phyloP scores from a whole-genome alignment of 2,329 filamentous ascomycete species.

The Cadophora gregata region DNA sequence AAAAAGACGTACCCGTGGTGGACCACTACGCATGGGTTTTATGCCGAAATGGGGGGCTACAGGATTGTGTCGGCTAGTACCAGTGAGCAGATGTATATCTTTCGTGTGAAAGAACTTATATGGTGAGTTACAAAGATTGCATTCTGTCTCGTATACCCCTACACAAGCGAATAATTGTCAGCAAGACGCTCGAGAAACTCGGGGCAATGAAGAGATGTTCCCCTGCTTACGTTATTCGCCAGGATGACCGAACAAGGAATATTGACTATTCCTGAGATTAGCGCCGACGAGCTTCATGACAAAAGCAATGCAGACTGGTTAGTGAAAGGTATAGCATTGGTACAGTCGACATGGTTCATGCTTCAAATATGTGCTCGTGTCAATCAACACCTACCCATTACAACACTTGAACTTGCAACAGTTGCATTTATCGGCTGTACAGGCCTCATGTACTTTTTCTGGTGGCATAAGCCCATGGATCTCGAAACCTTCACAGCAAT shows the following conservation, averaged over 20 bases:
- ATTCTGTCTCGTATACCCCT: too few species aligned
- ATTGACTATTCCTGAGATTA: background rate
- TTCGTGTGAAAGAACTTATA: constrained; percentile 1
- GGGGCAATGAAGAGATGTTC: background rate
- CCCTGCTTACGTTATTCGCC: background rate
- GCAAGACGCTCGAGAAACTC: background rate
- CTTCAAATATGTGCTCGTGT: constrained; percentile 5
- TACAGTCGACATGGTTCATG: constrained; percentile 2
- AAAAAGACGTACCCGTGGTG: background rate
- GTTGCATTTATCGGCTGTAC: constrained; percentile 6
- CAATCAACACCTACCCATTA: background rate
- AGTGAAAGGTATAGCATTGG: constrained; percentile 2
- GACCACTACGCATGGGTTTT: background rate
- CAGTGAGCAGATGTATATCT: background rate
- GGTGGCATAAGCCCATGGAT: constrained; percentile 7
- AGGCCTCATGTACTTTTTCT: constrained; percentile 4
- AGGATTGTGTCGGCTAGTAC: background rate
- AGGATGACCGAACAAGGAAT: background rate
- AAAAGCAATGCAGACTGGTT: constrained; percentile 6
- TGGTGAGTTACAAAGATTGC: too few species aligned
- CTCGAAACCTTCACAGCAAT: background rate
- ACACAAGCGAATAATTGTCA: background rate
- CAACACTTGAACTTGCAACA: constrained; percentile 8
- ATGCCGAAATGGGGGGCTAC: constrained; percentile 1
- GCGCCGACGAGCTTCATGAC: background rate